Evolutionary conservation across 495 filamentous ascomycete genomes (phyloP), one percentile per base, ranked within the genome.

Genomic region (Tuber melanosporum): DNA sequence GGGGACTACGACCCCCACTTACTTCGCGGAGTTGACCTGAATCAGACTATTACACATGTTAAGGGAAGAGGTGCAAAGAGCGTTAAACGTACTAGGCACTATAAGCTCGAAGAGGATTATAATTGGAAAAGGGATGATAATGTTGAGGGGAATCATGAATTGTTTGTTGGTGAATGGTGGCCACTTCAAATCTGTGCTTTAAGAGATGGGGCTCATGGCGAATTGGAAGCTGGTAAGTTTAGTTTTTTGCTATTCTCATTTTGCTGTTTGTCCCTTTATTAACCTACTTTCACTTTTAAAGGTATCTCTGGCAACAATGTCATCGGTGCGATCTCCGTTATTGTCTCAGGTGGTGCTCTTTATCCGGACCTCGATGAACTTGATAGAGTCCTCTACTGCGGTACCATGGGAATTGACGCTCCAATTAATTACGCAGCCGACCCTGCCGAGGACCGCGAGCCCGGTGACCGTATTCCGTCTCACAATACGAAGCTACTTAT

Each of bases 121-220:
- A 70, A 71, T 0, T 81, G 74, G 36, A 74, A 81, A 57, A 76
- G 75, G 20, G 45, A 80, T 22, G 75, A 83, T 10, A 83, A 84
- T 20, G 83, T 86, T 0, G 84, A 83, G 45, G 89, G 89, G 12
- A 82, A 85, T 43, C 87, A 87, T 47, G 76, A 84, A 17, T 84
- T 90, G 19, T 76, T 86, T 5, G 85, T 87, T 74, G 89, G 89
- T 0, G 85, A 89, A 74, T 90, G 89, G 88, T 90, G 87, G 88
- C 89, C 88, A 0, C 79, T 85, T 2, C 87, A 88, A 47, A 85
- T 90, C 7, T 85, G 84, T 75, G 85, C 86, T 1, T 73, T 88
- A 2, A 84, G 89, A 43, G 89, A 90, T 74, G 89, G 89, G 2
- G 89, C 88, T 10, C 89, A 91, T 71, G 89, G 89, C 8, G 82